Base-by-base conservation (phyloP, 2,329 filamentous ascomycete genomes). In the Scorias spongiosa region DNA sequence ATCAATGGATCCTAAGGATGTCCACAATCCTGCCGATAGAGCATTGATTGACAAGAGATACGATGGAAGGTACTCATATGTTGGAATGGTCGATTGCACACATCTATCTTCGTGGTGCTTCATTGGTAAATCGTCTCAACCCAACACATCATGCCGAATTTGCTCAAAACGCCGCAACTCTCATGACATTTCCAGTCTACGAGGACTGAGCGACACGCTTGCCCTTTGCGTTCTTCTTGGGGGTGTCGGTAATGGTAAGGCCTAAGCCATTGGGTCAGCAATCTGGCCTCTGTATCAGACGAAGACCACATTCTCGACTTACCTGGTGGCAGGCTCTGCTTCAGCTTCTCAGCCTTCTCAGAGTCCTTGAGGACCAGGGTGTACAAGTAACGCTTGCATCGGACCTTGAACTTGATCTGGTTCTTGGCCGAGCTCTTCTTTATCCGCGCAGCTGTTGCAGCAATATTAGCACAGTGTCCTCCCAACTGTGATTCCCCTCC, bases 391-490 rank as follows among this genome's bases (percentile, higher is more conserved):
- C 81, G 80, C 43, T 58, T 52, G 83, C 91, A 96, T 71, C 91
- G 86, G 78, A 98, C 89, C 86, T 98, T 98, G 87, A 98, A 96
- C 84, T 98, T 98, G 81, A 91, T 88, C 77, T 89, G 81, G 68
- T 44, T 47, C 65, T 75, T 74, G 74, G 83, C 81, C 71, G 80
- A 82, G 80, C 81, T 93, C 79, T 93, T 91, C 87, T 96, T 72
- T 62, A 72, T 69, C 57, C 68, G 64, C 50, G 68, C 69, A 51
- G 69, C 69, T 71, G 52, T 36, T 36, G 20, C 54, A 15, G 41
- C 14, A 42, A 44, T 28, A 34, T 43, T 43, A 48, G 45, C 30
- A 49, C 20, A 17, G 37, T 41, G 32, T 37, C 12, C 34, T 37
- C 20, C 20, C 20, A 26, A 26, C 20, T 4, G 20, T 7, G 20